Conservation (phyloP, 768 basidiomycete species). For the Phaeotremella fagi region DNA sequence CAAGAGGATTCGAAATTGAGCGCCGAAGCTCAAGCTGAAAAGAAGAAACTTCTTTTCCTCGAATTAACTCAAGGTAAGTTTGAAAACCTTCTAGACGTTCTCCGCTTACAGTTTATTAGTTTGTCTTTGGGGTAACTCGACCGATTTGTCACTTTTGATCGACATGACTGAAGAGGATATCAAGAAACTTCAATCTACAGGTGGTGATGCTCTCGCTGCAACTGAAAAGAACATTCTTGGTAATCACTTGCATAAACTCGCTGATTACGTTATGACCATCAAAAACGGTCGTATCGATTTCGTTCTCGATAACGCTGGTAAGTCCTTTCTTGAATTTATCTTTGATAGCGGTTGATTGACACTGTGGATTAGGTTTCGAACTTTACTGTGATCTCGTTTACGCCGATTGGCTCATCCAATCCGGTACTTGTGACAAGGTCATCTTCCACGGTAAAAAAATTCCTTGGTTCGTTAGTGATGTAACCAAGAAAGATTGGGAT, state of each 20-base stretch:
- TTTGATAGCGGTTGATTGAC: slow-evolving; percentile 2
- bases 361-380: slow-evolving; percentile 60
- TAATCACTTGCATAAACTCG: slow-evolving; percentile 66
- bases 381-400: slow-evolving; percentile 56
- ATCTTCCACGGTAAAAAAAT: slow-evolving; percentile 95
- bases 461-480: slow-evolving; percentile 80
- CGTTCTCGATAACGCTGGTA: slow-evolving; percentile 49
- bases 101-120: slow-evolving; percentile 52
- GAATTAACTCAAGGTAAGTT: slow-evolving; percentile 83
- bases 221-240: slow-evolving; percentile 96
- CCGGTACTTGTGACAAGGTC: slow-evolving; percentile 74
- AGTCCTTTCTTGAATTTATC: neutral
- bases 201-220: slow-evolving; percentile 88
- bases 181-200: slow-evolving; percentile 90
- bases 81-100: too few species aligned
- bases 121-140: slow-evolving; percentile 95
- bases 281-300: slow-evolving; percentile 74
- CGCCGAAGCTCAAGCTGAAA: slow-evolving; percentile 55
- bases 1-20: slow-evolving; percentile 54
- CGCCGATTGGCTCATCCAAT: slow-evolving; percentile 90
- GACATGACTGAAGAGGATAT: slow-evolving; percentile 99
- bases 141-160: slow-evolving; percentile 87
- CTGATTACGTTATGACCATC: slow-evolving; percentile 53
- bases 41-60: slow-evolving; percentile 70
- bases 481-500: slow-evolving; percentile 88